Evolutionary conservation across 371 early-diverging fungal genomes (phyloP).

Genomic region (Blakeslea trispora): DNA sequence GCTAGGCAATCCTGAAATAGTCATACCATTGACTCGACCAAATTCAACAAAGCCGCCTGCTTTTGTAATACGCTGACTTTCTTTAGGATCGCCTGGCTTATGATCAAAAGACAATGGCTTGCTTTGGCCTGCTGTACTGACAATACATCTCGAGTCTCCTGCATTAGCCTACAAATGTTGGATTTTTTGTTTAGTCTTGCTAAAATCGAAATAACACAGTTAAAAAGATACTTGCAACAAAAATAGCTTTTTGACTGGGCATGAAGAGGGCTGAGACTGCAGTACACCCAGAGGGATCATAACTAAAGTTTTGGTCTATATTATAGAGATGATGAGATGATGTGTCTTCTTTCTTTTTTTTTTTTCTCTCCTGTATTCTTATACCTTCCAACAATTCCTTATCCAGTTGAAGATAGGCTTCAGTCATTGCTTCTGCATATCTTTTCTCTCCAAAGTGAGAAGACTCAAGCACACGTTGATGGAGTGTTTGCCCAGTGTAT

Average conservation of each 20-base stretch:
- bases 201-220: neutral
- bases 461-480: conserved; percentile 68
- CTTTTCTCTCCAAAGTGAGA: conserved; percentile 68
- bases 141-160: conserved; percentile 92
- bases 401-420: conserved; percentile 84
- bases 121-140: conserved; percentile 77
- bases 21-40: conserved; percentile 92
- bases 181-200: neutral
- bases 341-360: neutral
- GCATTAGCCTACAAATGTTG: conserved; percentile 92
- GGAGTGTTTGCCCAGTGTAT: conserved; percentile 82
- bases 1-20: neutral
- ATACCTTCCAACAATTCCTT: conserved; percentile 77
- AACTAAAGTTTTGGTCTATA: conserved; percentile 66
- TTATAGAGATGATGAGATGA: too few species aligned
- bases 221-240: conserved; percentile 31
- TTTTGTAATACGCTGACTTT: conserved; percentile 79
- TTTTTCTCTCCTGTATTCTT: neutral
- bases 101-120: conserved; percentile 87
- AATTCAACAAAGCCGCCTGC: conserved; percentile 97
- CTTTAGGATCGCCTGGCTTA: conserved; percentile 85
- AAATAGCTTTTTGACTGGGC: conserved; percentile 36
- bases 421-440: conserved; percentile 74
- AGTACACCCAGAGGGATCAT: conserved; percentile 94
- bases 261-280: conserved; percentile 69